Evolutionary conservation across 768 basidiomycete genomes (phyloP).

Genomic region (Tylopilus intermedius): DNA sequence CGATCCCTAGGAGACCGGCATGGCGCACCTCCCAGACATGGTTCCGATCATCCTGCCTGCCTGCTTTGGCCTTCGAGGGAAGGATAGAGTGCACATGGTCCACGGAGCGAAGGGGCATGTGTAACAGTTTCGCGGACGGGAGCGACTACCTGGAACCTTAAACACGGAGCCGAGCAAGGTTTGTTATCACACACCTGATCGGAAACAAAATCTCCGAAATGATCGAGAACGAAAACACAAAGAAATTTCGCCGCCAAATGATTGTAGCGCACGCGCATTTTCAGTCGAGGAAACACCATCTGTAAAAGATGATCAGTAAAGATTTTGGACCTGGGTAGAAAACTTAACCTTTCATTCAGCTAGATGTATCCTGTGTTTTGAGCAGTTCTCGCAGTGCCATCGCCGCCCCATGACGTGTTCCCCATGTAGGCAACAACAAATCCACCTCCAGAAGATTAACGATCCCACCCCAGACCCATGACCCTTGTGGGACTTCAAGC

Average conservation of each 20-base stretch:
- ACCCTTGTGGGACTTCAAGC: constrained; percentile 66
- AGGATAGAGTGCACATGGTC: constrained; percentile 68
- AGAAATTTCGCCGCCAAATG: constrained; percentile 80
- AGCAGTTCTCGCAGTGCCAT: constrained; percentile 87
- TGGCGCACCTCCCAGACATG: constrained; percentile 97
- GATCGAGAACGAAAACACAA: constrained; percentile 86
- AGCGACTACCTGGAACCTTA: constrained; percentile 63
- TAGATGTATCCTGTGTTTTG: constrained; percentile 74
- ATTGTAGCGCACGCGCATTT: constrained; percentile 72
- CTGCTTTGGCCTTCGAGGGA: constrained; percentile 31
- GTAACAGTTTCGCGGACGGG: constrained; percentile 94
- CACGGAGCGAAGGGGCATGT: constrained; percentile 81
- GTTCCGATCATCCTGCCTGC: constrained; percentile 35
- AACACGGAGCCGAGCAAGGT: not conserved
- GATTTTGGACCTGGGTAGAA: not conserved
- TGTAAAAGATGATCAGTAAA: constrained; percentile 24
- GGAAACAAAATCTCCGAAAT: constrained; percentile 97
- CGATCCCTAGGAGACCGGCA: constrained; percentile 94
- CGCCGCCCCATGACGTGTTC: constrained; percentile 89
- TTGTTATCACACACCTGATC: constrained; percentile 58
- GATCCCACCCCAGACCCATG: constrained; percentile 86
- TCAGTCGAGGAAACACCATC: constrained; percentile 49
- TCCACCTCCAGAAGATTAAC: constrained; percentile 76
- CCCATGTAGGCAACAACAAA: constrained; percentile 84
- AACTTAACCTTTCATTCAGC: constrained; percentile 69